A percentile compares a stretch with the other conserved stretches of the same genome.
Evolutionary conservation across 2,329 filamentous ascomycete genomes (phyloP).

Genomic region (Cyphellophora europaea): DNA sequence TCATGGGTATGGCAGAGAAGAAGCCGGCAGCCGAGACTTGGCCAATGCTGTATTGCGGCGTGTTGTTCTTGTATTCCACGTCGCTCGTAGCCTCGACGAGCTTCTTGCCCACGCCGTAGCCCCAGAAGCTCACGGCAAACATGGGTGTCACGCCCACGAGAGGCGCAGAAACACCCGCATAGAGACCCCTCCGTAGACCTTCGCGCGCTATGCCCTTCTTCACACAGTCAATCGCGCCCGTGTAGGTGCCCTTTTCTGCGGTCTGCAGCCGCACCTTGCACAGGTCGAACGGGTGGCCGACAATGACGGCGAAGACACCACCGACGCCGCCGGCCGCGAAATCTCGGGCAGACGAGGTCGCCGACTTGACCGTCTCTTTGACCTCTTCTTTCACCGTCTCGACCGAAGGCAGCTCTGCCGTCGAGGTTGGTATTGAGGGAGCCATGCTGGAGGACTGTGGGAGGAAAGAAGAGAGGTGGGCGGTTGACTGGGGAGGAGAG

Average conservation of each 20-base stretch:
- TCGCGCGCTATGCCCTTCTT: constrained; percentile 79
- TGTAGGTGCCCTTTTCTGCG: constrained; percentile 87
- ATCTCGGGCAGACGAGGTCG: constrained; percentile 62
- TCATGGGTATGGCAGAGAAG: constrained; percentile 97
- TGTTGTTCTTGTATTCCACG: constrained; percentile 51
- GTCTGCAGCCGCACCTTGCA: constrained; percentile 98
- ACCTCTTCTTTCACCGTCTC: constrained; percentile 45
- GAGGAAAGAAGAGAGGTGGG: neutral
- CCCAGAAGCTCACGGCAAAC: constrained; percentile 71
- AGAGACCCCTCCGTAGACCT: constrained; percentile 68
- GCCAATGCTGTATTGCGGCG: constrained; percentile 62
- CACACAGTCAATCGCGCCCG: constrained; percentile 82
- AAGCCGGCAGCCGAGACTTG: constrained; percentile 90
- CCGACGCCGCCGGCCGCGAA: constrained; percentile 86
- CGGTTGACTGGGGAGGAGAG: no score
- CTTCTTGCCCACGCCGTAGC: constrained; percentile 90
- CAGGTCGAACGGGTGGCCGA: constrained; percentile 93
- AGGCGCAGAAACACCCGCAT: constrained; percentile 93
- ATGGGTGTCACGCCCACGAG: constrained; percentile 95
- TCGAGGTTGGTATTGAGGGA: constrained; percentile 17
- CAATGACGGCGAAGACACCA: constrained; percentile 84
- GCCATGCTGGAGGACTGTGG: constrained; percentile 9
- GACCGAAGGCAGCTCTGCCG: constrained; percentile 24
- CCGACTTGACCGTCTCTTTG: constrained; percentile 38
- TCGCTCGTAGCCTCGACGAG: constrained; percentile 63